These are phyloP conservation scores for Candida tetrigidarum DNA, from an alignment of 1,139 yeast species.

Conservation along the genomic window DNA sequence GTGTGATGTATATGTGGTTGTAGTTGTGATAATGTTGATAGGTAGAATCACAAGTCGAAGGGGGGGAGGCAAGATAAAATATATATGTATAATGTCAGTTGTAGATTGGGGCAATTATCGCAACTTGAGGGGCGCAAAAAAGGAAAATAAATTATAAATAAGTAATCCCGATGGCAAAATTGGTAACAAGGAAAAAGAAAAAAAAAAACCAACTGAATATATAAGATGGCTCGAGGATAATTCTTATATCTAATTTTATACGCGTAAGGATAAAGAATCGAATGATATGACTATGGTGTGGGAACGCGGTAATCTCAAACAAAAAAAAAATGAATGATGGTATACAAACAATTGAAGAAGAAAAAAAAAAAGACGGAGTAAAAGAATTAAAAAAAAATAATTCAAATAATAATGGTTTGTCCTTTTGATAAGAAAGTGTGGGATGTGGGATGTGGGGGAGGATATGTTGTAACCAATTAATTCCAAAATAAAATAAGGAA, in stretches of 20 bases:
- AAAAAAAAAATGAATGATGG: not conserved
- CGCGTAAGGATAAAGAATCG: not conserved
- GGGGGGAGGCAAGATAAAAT: no score
- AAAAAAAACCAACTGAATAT: not conserved
- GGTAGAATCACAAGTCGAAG: not conserved
- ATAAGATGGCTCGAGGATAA: not conserved
- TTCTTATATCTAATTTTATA: not conserved
- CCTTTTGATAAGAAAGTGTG: constrained; percentile 2
- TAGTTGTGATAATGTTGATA: not conserved
- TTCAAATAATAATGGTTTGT: not conserved
- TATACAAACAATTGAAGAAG: not conserved
- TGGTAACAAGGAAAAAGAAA: not conserved
- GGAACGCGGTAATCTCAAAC: not conserved
- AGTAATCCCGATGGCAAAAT: constrained; percentile 1
- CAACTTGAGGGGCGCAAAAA: no score
- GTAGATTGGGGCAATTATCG: no score
- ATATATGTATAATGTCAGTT: not conserved
- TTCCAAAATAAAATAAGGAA: not conserved
- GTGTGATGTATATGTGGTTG: not conserved
- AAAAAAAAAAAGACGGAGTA: constrained; percentile 1
- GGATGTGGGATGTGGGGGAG: not conserved
- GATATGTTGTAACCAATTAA: no score
- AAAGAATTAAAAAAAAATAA: not conserved
- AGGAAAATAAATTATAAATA: no score
- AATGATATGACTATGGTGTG: no score